Conservation (phyloP, 148 eudicot species). For the Oxyria digyna region DNA sequence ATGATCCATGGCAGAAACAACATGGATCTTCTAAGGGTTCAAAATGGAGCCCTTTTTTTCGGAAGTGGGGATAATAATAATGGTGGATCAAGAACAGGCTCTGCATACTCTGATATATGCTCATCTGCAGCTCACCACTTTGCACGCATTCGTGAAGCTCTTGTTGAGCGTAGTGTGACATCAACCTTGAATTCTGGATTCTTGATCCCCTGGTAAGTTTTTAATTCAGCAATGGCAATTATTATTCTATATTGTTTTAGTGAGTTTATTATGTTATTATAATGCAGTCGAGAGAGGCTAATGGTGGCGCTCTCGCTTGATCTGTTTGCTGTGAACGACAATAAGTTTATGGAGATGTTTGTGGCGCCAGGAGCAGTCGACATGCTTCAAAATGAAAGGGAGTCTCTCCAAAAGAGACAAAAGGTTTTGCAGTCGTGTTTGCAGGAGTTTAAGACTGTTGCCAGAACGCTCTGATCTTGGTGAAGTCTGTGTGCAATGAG, state of each 20-base stretch:
- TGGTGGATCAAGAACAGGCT: conserved; percentile 41
- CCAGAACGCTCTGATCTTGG: conserved; percentile 44
- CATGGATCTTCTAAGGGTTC: conserved; percentile 24
- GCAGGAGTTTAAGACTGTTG: conserved; percentile 76
- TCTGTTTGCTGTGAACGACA: conserved; percentile 81
- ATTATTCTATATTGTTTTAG: background rate
- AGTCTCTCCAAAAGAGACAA: conserved; percentile 83
- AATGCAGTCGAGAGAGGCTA: conserved; percentile 65
- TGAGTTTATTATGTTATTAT: background rate
- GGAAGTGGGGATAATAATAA: conserved; percentile 30
- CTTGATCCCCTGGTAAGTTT: conserved; percentile 74
- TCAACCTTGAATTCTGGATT: conserved; percentile 85
- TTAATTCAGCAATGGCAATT: background rate
- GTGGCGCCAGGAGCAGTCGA: conserved; percentile 93
- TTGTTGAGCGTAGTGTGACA: conserved; percentile 84
- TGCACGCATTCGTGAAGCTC: conserved; percentile 89
- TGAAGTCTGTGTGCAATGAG: background rate
- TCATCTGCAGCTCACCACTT: conserved; percentile 83
- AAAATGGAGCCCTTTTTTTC: conserved; percentile 41
- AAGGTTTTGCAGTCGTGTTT: conserved; percentile 79
- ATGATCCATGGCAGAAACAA: conserved; percentile 28
- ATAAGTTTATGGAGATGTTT: conserved; percentile 97
- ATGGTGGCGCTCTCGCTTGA: conserved; percentile 76
- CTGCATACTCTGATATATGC: conserved; percentile 80
- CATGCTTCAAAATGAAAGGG: conserved; percentile 53